A percentile compares a stretch with the other conserved stretches of the same genome.
Conservation (phyloP, 116 monocot genomes). For the Iris pallida region DNA sequence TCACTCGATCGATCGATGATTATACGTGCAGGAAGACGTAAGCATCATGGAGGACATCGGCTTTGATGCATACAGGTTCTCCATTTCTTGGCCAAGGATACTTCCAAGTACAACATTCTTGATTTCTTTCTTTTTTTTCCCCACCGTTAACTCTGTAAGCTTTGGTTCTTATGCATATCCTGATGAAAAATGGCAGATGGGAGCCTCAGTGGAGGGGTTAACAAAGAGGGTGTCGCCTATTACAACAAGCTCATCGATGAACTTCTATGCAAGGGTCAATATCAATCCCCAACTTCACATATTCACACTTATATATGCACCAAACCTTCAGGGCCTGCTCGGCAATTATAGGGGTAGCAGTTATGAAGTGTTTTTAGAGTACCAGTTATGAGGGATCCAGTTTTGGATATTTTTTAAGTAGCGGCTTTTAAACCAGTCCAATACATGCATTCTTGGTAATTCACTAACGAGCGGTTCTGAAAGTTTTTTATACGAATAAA, state of each 20-base stretch:
- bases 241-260: constrained; percentile 17
- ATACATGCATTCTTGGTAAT: too few species aligned
- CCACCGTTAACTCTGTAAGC: neutral
- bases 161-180: neutral
- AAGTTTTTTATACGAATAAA: too few species aligned
- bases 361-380: too few species aligned
- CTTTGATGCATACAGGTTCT: constrained; percentile 36
- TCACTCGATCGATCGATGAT: too few species aligned
- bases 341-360: too few species aligned
- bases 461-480: too few species aligned
- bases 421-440: too few species aligned
- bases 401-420: too few species aligned
- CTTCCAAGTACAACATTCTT: constrained; percentile 27
- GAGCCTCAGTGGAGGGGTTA: constrained; percentile 5
- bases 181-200: constrained; percentile 11
- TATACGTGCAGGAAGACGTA: constrained; percentile 37
- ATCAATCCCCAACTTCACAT: neutral
- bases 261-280: neutral
- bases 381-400: too few species aligned
- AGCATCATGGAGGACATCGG: constrained; percentile 21
- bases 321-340: too few species aligned
- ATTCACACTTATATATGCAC: constrained; percentile 1
- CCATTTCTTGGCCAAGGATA: constrained; percentile 48
- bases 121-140: neutral
- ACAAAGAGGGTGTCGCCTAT: constrained; percentile 6